Percentiles rank a stretch among this genome's conserved stretches.
These are phyloP conservation scores for Dryadomyces quercivorus DNA, from an alignment of 2,329 filamentous ascomycete genomes.

Conservation along the genomic window DNA sequence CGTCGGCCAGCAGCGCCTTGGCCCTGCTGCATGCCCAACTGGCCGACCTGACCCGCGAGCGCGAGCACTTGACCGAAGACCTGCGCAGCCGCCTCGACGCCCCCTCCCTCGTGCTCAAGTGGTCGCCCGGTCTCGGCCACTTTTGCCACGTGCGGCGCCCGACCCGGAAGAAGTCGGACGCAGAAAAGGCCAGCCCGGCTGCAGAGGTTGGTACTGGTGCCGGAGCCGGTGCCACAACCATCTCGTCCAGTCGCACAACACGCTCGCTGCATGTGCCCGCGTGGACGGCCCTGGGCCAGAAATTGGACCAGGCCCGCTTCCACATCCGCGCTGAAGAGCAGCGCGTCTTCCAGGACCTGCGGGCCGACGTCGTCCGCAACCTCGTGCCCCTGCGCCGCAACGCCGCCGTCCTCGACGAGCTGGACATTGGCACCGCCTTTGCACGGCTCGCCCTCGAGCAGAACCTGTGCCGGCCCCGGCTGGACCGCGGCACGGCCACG, in stretches of 20 bases:
- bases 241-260: conserved; percentile 74
- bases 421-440: conserved; percentile 83
- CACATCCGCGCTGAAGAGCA: conserved; percentile 79
- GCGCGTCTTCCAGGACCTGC: conserved; percentile 61
- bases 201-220: conserved; percentile 20
- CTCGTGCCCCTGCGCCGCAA: conserved; percentile 81
- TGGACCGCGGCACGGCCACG: conserved; percentile 55
- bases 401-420: conserved; percentile 80
- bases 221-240: conserved; percentile 31
- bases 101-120: conserved; percentile 63
- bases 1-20: conserved; percentile 54
- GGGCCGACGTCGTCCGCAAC: conserved; percentile 65
- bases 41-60: conserved; percentile 45
- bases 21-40: conserved; percentile 57
- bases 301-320: conserved; percentile 64
- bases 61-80: conserved; percentile 42
- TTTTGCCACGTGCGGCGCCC: conserved; percentile 63
- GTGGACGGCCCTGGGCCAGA: conserved; percentile 72
- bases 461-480: conserved; percentile 56
- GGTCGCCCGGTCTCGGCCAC: conserved; percentile 78
- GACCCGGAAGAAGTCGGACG: neutral
- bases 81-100: conserved; percentile 52
- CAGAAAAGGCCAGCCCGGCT: conserved; percentile 5
- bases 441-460: conserved; percentile 67
- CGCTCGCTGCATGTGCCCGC: conserved; percentile 71